Conservation (phyloP, 78 protist species). For the Creolimax fragrantissima region DNA sequence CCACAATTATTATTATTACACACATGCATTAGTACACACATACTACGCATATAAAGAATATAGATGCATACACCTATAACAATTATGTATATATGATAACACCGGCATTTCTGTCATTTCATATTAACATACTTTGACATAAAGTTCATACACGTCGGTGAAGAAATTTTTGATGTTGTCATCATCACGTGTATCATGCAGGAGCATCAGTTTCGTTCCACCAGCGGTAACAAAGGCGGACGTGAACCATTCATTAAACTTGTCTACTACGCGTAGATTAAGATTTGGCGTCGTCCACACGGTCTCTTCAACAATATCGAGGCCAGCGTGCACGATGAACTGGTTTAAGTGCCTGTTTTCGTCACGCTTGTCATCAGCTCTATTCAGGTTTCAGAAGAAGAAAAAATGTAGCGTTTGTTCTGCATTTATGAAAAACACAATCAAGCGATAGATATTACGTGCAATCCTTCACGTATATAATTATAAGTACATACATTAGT, state of each 20-base stretch:
- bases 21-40: too few relatives aligned
- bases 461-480: background rate
- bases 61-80: too few relatives aligned
- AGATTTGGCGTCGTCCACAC: conserved; percentile 37
- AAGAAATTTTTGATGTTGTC: conserved; percentile 40
- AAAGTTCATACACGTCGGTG: conserved; percentile 42
- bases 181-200: conserved; percentile 32
- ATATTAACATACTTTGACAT: background rate
- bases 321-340: conserved; percentile 47
- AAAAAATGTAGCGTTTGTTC: too few relatives aligned
- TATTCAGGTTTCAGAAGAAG: too few relatives aligned
- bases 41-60: too few relatives aligned
- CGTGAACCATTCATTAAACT: conserved; percentile 43
- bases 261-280: conserved; percentile 36
- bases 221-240: conserved; percentile 54
- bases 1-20: too few relatives aligned
- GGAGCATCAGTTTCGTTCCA: conserved; percentile 18
- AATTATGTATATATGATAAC: too few relatives aligned
- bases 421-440: too few relatives aligned
- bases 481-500: background rate
- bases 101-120: too few relatives aligned
- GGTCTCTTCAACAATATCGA: conserved; percentile 53
- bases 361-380: background rate
- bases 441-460: background rate
- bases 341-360: conserved; percentile 34